A percentile compares a stretch with the other conserved stretches of the same genome.
Conservation (phyloP, 805 yeast species). For the Candida morakotiae region DNA sequence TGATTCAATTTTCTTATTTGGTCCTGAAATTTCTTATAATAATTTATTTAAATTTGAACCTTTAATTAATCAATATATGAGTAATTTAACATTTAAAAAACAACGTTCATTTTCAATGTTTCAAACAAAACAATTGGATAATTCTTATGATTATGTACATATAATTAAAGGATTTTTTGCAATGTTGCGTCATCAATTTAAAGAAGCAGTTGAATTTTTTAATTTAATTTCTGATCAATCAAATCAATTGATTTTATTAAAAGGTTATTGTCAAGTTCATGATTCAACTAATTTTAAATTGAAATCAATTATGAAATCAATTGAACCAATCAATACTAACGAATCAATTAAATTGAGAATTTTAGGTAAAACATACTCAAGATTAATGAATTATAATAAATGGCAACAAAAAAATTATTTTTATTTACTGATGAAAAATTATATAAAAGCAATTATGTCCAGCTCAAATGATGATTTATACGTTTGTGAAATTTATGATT, state of each 20-base stretch:
- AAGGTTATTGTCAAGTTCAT: constrained; percentile 3
- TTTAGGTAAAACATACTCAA: not conserved
- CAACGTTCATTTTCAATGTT: constrained; percentile 1
- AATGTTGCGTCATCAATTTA: constrained; percentile 4
- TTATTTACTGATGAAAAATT: not conserved
- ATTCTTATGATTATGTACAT: not conserved
- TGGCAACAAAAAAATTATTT: not conserved
- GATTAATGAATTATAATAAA: not conserved
- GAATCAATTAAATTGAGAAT: not conserved
- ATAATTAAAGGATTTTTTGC: constrained; percentile 2
- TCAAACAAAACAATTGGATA: not conserved
- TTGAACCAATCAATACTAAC: not conserved
- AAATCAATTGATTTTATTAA: not conserved
- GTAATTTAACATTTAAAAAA: not conserved
- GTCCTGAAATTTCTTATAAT: constrained; percentile 4
- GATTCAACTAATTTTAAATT: constrained; percentile 1
- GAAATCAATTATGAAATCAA: not conserved
- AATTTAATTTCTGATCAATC: not conserved
- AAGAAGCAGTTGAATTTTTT: constrained; percentile 1
- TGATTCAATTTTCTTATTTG: constrained; percentile 4
- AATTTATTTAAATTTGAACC: constrained; percentile 1
- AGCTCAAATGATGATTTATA: constrained; percentile 5
- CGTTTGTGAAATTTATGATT: constrained; percentile 3
- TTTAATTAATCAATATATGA: constrained; percentile 3
- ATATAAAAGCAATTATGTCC: not conserved